Evolutionary conservation across 768 basidiomycete species (phyloP).

Genomic region (Tylopilus subfusipes): DNA sequence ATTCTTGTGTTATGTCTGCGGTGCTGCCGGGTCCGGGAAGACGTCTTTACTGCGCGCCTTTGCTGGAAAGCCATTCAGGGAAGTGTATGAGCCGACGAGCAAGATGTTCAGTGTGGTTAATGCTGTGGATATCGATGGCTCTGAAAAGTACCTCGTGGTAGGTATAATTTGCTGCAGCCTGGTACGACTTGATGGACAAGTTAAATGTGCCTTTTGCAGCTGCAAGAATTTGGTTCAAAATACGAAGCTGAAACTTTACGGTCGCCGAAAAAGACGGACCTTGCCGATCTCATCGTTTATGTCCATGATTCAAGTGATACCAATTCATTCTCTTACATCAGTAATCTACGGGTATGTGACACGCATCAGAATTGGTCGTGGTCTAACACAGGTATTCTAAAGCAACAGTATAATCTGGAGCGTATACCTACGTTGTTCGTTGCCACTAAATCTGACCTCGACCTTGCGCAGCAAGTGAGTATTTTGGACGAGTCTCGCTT

Average conservation of each 20-base stretch:
- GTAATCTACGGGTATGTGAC: constrained; percentile 78
- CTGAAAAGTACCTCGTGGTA: constrained; percentile 95
- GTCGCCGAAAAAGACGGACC: constrained; percentile 85
- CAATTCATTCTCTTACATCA: constrained; percentile 98
- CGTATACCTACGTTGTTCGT: constrained; percentile 95
- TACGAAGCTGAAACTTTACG: constrained; percentile 90
- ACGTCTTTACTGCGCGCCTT: constrained; percentile 83
- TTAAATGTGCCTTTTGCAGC: constrained; percentile 39
- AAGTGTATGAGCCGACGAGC: constrained; percentile 82
- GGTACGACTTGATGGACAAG: background rate
- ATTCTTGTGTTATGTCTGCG: constrained; percentile 90
- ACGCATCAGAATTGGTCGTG: background rate
- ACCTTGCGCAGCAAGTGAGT: constrained; percentile 87
- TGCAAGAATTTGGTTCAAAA: constrained; percentile 96
- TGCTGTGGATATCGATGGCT: constrained; percentile 89
- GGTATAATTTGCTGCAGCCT: constrained; percentile 44
- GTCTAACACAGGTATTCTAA: constrained; percentile 22
- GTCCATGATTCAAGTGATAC: constrained; percentile 98
- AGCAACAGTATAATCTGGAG: constrained; percentile 98
- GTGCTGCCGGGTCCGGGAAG: constrained; percentile 95
- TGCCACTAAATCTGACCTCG: constrained; percentile 97
- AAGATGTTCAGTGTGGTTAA: constrained; percentile 92
- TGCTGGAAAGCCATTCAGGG: constrained; percentile 73
- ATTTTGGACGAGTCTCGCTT: background rate
- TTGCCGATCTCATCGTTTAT: constrained; percentile 92